These are phyloP conservation scores for Herpetomonas tarakana DNA, from an alignment of 208 protist genomes.

Conservation along the genomic window DNA sequence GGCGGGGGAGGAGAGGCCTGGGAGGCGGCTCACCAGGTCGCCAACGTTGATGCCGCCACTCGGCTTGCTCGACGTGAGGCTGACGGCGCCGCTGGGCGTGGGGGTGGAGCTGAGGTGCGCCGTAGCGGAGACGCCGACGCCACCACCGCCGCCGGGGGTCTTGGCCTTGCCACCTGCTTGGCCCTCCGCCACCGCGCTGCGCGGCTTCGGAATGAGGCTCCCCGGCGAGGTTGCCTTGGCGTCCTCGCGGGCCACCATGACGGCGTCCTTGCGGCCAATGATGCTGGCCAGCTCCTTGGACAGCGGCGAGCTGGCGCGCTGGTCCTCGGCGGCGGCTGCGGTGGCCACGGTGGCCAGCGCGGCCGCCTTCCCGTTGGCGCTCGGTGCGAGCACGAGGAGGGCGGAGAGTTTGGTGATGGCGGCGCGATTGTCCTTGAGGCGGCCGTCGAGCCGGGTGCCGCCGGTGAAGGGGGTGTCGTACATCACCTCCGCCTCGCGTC, in stretches of 20 bases:
- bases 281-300: conserved; percentile 1
- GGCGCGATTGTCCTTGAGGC: conserved; percentile 60
- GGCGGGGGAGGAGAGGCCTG: conserved; percentile 10
- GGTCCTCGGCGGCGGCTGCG: conserved; percentile 10
- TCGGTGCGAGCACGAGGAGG: conserved; percentile 61
- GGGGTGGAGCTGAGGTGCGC: conserved; percentile 25
- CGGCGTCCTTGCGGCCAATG: not conserved
- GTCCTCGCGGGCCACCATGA: not conserved
- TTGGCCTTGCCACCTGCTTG: too few species aligned
- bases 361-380: conserved; percentile 8
- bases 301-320: not conserved
- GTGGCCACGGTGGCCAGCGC: not conserved
- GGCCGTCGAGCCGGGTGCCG: conserved; percentile 68
- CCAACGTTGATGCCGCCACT: conserved; percentile 10
- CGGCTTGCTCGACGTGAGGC: conserved; percentile 2
- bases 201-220: conserved; percentile 41
- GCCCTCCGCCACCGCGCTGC: conserved; percentile 33
- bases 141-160: not conserved
- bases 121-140: conserved; percentile 17
- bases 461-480: conserved; percentile 85
- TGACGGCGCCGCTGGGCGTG: not conserved
- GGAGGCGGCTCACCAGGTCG: conserved; percentile 22
- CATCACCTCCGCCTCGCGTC: conserved; percentile 81
- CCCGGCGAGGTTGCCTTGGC: not conserved
- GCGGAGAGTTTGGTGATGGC: conserved; percentile 63